Percentiles rank a stretch among this genome's conserved stretches.
phyloP scores from a whole-genome alignment of 2,329 filamentous ascomycete genomes.

The Calonectria honghensis region DNA sequence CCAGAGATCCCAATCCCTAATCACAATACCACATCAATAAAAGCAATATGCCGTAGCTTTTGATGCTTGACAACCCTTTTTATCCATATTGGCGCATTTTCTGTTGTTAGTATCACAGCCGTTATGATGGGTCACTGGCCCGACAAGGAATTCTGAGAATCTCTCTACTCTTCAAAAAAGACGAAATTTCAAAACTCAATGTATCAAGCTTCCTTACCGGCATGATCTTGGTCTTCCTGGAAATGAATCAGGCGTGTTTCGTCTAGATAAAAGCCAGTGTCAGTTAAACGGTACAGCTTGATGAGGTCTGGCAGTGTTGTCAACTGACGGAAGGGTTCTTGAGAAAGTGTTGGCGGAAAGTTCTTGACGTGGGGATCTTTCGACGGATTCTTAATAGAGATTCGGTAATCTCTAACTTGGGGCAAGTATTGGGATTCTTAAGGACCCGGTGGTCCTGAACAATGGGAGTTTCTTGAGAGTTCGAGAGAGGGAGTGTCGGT shows the following conservation, averaged over 20 bases:
- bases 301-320: neutral
- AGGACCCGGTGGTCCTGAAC: slow-evolving; percentile 16
- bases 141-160: neutral
- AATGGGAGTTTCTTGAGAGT: neutral
- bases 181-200: neutral
- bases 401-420: neutral
- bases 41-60: neutral
- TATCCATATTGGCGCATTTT: neutral
- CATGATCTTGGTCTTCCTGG: neutral
- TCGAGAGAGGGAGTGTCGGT: neutral
- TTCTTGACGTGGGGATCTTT: neutral
- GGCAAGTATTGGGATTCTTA: neutral
- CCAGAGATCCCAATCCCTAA: neutral
- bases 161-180: neutral
- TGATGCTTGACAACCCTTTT: neutral
- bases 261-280: neutral
- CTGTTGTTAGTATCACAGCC: neutral
- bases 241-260: neutral
- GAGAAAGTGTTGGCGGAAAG: neutral
- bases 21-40: neutral
- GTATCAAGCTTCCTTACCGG: neutral
- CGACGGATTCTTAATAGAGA: neutral
- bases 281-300: neutral
- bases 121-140: neutral
- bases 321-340: neutral